Evolutionary conservation across 352 stramenopile genomes (phyloP), one percentile per base, ranked within the genome.

Genomic region (Elongisporangium prolatum): DNA sequence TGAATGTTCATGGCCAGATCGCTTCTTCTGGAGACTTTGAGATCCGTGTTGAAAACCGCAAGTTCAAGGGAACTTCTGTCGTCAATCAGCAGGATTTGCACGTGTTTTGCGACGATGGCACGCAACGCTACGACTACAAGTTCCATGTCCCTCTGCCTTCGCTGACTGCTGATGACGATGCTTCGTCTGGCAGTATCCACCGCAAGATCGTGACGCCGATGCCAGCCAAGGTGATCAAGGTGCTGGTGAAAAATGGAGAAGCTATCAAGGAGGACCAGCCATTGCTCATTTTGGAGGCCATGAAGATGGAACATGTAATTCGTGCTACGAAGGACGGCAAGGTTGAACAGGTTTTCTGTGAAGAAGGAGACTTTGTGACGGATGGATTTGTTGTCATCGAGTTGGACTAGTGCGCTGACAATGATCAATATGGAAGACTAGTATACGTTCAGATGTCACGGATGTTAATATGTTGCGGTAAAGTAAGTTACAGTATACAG

Each of bases 251-350:
- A 52, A 79, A 74, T n/a, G 95, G 96, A 20, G 86, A 98, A 47
- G 56, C 34, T 7, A 95, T 99, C 50, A 74, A 69, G 11, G 73
- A 77, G 51, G 94, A 96, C 60, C 85, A 98, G 62, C 74, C 93
- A 16, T 64, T 99, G 47, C 50, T 98, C 52, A 96, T 98, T 58
- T 94, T 98, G 78, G 95, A 98, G 71, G 95, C 96, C 22, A 99
- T 99, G 95, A 99, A 99, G 80, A 99, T 99, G 96, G 92, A 98
- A 64, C 80, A 92, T 66, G 71, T 84, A 52, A 88, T 94, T 50
- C 80, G 84, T 28, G 80, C 84, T 9, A 82, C 80, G 38, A 85
- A 78, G 54, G 75, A 89, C 61, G 84, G 78, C 58, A 80, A 73
- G 48, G 80, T 94, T n/a, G 70, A 75, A 21, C 65, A 89, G 48